These are phyloP conservation scores for Laetiporus sulphureus DNA, from an alignment of 1,284 basidiomycete species.

Conservation along the genomic window DNA sequence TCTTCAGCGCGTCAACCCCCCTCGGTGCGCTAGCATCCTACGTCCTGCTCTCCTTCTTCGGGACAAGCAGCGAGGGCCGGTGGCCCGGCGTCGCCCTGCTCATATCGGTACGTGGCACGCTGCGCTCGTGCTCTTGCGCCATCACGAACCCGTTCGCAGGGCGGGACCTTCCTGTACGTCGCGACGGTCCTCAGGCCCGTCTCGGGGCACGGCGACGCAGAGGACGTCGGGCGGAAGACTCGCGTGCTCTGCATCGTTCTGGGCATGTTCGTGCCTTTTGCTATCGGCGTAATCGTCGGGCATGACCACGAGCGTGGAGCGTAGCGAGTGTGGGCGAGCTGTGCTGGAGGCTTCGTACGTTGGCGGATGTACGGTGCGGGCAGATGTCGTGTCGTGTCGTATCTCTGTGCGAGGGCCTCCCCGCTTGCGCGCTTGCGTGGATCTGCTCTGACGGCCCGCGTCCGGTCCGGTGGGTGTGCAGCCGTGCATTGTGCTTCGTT, in stretches of 20 bases:
- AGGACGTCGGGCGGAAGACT: conserved; percentile 39
- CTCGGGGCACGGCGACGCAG: conserved; percentile 38
- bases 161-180: conserved; percentile 92
- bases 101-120: conserved; percentile 55
- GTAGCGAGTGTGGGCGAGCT: too few relatives aligned
- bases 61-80: conserved; percentile 29
- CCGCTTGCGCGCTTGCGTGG: too few relatives aligned
- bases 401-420: too few relatives aligned
- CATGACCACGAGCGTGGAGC: conserved; percentile 32
- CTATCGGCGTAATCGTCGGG: conserved; percentile 41
- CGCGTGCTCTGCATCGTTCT: conserved; percentile 50
- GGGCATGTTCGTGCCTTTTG: conserved; percentile 70
- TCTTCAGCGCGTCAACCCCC: conserved; percentile 80
- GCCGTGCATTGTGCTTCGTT: too few relatives aligned
- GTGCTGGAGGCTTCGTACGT: too few relatives aligned
- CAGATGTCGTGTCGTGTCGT: too few relatives aligned
- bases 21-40: conserved; percentile 70
- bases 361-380: too few relatives aligned
- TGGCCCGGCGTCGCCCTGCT: conserved; percentile 75
- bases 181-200: conserved; percentile 84
- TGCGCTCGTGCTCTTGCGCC: too few relatives aligned
- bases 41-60: conserved; percentile 45
- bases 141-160: conserved; percentile 57
- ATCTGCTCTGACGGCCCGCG: too few relatives aligned
- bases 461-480: too few relatives aligned